A percentile compares a stretch with the other conserved stretches of the same genome.
Evolutionary conservation across 2,329 filamentous ascomycete species (phyloP).

Genomic region (Akanthomyces uredinophilus): DNA sequence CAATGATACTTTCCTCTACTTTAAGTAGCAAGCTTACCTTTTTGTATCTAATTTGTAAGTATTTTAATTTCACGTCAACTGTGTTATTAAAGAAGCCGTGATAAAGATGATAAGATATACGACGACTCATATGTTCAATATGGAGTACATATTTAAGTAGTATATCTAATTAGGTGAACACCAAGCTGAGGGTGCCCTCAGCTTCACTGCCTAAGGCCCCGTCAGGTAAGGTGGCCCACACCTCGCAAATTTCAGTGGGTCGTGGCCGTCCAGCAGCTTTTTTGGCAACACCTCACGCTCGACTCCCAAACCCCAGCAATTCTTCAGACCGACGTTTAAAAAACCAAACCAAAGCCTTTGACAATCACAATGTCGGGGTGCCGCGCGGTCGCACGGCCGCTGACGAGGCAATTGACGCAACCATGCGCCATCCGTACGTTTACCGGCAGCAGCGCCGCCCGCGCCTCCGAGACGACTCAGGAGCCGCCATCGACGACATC

Average conservation of each 20-base stretch:
- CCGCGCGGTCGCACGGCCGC: constrained; percentile 53
- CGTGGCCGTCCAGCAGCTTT: constrained; percentile 24
- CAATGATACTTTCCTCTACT: too few relatives aligned
- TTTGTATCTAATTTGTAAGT: too few relatives aligned
- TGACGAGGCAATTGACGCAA: constrained; percentile 47
- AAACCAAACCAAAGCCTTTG: constrained; percentile 5
- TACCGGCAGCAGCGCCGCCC: constrained; percentile 27
- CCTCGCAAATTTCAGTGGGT: constrained; percentile 29
- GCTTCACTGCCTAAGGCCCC: too few relatives aligned
- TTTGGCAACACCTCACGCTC: constrained; percentile 18
- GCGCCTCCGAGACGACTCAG: constrained; percentile 23
- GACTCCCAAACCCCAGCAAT: constrained; percentile 14
- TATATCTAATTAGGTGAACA: too few relatives aligned
- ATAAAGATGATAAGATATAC: too few relatives aligned
- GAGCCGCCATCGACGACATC: constrained; percentile 10
- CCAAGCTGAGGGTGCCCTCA: too few relatives aligned
- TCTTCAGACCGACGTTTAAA: constrained; percentile 4
- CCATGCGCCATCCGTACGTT: constrained; percentile 35
- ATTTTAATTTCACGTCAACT: too few relatives aligned
- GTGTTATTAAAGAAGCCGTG: too few relatives aligned
- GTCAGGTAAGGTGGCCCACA: too few relatives aligned
- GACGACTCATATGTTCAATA: too few relatives aligned
- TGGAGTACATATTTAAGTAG: too few relatives aligned
- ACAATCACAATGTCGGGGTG: constrained; percentile 50
- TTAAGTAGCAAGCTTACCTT: too few relatives aligned